Evolutionary conservation across 768 basidiomycete species (phyloP).

Genomic region (Lactifluus hygrophoroides): DNA sequence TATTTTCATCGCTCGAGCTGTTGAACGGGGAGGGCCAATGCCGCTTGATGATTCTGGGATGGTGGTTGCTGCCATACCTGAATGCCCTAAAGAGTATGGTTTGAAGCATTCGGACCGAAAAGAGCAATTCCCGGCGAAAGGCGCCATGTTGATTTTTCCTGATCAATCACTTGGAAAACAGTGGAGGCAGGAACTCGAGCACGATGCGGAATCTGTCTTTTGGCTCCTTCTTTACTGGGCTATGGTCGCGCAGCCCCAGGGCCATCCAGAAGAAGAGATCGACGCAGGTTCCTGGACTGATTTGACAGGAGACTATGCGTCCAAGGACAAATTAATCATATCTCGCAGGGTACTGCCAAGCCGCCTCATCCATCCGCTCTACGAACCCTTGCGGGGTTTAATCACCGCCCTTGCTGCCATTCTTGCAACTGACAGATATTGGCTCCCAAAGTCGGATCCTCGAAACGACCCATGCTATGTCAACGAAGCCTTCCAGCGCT

Average conservation of each 20-base stretch:
- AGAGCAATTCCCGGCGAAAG: too few relatives aligned
- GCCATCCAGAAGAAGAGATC: background rate
- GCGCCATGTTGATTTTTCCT: too few relatives aligned
- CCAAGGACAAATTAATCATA: background rate
- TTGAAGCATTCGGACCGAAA: too few relatives aligned
- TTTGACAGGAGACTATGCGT: background rate
- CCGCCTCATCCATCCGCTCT: background rate
- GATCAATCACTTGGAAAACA: background rate
- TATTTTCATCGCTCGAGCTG: background rate
- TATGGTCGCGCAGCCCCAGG: background rate
- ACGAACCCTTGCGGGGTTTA: background rate
- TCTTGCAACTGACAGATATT: background rate
- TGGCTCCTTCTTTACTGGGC: conserved; percentile 6
- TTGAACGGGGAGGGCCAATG: background rate
- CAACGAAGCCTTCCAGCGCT: background rate
- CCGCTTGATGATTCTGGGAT: background rate
- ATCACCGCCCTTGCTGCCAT: background rate
- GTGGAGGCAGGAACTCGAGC: background rate
- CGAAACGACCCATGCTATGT: background rate
- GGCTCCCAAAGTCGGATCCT: background rate
- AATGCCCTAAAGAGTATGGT: background rate
- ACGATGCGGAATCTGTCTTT: background rate
- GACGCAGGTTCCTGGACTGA: background rate
- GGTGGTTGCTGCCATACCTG: background rate
- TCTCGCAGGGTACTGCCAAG: background rate